Evolutionary conservation across 495 filamentous ascomycete species (phyloP).

Genomic region (Hypoxylon rickii): DNA sequence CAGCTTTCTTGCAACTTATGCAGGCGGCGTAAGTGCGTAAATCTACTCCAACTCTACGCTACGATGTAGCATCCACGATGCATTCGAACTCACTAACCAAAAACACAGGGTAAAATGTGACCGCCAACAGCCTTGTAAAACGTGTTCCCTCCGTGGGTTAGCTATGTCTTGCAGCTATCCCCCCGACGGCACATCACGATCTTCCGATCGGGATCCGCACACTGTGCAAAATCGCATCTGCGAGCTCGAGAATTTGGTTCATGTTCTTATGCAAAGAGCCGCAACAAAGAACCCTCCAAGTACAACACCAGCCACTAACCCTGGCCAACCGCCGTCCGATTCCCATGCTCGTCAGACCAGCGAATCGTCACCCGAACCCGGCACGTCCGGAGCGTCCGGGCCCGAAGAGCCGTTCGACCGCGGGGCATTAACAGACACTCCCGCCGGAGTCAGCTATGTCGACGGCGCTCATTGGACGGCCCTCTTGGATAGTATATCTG

Average conservation of each 20-base stretch:
- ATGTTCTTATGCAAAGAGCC: slow-evolving; percentile 31
- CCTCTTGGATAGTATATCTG: slow-evolving; percentile 37
- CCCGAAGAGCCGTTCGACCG: slow-evolving; percentile 10
- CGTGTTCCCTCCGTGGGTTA: slow-evolving; percentile 38
- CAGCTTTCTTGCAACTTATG: slow-evolving; percentile 43
- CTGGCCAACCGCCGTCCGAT: background rate
- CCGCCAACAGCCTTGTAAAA: slow-evolving; percentile 37
- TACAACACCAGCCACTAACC: background rate
- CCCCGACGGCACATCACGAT: slow-evolving; percentile 17
- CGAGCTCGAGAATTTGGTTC: slow-evolving; percentile 37
- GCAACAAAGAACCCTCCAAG: slow-evolving; percentile 9
- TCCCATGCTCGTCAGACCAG: background rate
- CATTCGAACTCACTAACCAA: background rate
- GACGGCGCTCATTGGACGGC: slow-evolving; percentile 41
- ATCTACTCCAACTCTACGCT: background rate
- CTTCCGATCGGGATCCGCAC: slow-evolving; percentile 19
- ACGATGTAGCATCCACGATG: background rate
- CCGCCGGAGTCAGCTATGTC: slow-evolving; percentile 31
- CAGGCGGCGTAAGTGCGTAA: slow-evolving; percentile 39
- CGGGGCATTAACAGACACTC: slow-evolving; percentile 20
- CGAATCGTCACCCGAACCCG: slow-evolving; percentile 14
- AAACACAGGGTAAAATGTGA: slow-evolving; percentile 36
- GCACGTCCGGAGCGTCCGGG: background rate
- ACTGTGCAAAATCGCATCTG: slow-evolving; percentile 34
- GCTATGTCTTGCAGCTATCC: slow-evolving; percentile 38